A percentile compares a stretch with the other conserved stretches of the same genome.
phyloP scores from a whole-genome alignment of 1,139 yeast species.

The Taphrina communis region DNA sequence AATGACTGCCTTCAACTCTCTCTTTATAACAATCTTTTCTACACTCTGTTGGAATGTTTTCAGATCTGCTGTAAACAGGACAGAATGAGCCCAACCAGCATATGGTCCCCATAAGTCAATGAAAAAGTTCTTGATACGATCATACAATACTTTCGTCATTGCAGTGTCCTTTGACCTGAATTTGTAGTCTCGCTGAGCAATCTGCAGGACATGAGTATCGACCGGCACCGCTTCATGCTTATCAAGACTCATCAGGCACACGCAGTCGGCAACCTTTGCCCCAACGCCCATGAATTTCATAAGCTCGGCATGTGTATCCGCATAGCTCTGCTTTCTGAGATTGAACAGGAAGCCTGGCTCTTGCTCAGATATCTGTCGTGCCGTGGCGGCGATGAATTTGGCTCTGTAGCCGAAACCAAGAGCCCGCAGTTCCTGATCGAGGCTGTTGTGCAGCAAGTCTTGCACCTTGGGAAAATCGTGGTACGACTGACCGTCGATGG shows the following conservation, averaged over 20 bases:
- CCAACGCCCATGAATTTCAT: conserved; percentile 86
- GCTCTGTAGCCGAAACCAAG: conserved; percentile 94
- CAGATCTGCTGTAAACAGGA: conserved; percentile 84
- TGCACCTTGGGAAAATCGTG: conserved; percentile 77
- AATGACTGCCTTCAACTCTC: background rate
- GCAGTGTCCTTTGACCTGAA: conserved; percentile 54
- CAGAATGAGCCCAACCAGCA: conserved; percentile 99
- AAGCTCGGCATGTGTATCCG: conserved; percentile 67
- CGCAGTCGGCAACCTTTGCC: conserved; percentile 97
- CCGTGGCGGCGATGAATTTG: conserved; percentile 80
- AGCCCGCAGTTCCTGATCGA: conserved; percentile 58
- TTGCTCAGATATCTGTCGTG: conserved; percentile 56
- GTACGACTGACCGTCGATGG: conserved; percentile 63
- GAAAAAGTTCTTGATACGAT: conserved; percentile 66
- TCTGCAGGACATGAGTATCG: conserved; percentile 83
- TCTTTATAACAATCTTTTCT: background rate
- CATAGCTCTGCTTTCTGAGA: conserved; percentile 59
- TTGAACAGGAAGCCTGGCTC: conserved; percentile 49
- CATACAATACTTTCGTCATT: conserved; percentile 66
- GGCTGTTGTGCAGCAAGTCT: conserved; percentile 55
- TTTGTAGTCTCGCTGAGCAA: conserved; percentile 81
- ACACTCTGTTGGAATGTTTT: conserved; percentile 27
- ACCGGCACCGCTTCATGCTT: conserved; percentile 77
- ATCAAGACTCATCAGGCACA: conserved; percentile 48
- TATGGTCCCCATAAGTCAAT: conserved; percentile 78